Base-by-base conservation (phyloP, 1,139 yeast species). In the Yamadazyma atmosphaerica region DNA sequence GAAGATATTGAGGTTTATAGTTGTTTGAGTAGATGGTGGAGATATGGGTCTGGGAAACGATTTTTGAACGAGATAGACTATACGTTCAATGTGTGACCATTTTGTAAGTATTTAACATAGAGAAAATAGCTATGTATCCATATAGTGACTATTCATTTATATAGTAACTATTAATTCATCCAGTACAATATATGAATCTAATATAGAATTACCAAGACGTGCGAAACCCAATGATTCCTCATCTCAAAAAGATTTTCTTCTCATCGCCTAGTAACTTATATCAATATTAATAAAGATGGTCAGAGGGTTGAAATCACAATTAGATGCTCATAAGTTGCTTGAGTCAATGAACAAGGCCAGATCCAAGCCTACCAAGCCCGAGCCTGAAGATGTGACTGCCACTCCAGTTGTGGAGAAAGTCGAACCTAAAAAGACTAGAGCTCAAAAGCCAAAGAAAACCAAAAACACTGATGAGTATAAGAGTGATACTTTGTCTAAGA, bases 11-110 rank as follows among this genome's bases (percentile, higher is more conserved):
- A 68, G 38, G 65, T 74, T 1, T 80, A 75, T 51, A 85, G 95
- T 50, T 89, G 98, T 61, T 62, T 89, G 42, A 79, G 86, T 31
- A 69, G 84, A 47, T 89, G 96, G 96, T 88, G 96, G 96, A 77
- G 77, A 49, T 73, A 74, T 49, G 92, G 94, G 0, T 54, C 70
- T 5, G 83, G 83, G 2, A 78, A 77, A 49, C 51, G 49, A 6
- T 77, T 78, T 44, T 47, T 76, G 23, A 70, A 71, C 42, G 77
- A 74, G 32, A 44, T 56, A 6, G 58, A 59, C 31, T 56, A 55
- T 36, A 42, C 32, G 11, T 46, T 41, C 9, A 19, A 19, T 32
- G 34, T 11, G n/a, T 19, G 33, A 18, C 29, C 21, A n/a, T 28
- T n/a, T n/a, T n/a, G n/a, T n/a, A n/a, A n/a, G n/a, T n/a, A n/a